Base-by-base conservation (phyloP, 305 asterid species). In the Fraxinus velutina region DNA sequence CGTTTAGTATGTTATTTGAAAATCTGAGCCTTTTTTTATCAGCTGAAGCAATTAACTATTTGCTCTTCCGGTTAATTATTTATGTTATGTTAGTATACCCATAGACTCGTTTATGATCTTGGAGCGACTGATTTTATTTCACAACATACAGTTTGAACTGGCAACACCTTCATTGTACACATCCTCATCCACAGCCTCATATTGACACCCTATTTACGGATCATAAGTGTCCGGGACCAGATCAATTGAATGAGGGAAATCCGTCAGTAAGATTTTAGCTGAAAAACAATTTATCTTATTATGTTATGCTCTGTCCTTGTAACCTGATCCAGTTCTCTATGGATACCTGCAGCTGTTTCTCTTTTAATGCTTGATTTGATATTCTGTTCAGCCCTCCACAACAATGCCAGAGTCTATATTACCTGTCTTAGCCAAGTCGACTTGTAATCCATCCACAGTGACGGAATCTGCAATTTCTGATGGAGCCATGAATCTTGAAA, bases 81-180 rank as follows among this genome's bases (percentile, higher is more conserved):
- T 76, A 3, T 36, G 42, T 47, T 8, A 42, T 32, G 50, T 79
- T 52, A 66, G 62, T 32, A 68, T n/a, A n/a, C 24, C 50, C 52
- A 9, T 4, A 39, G 36, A 19, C 13, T 6, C 7, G 72, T 70
- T 6, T 13, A 57, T 73, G 17, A 66, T 36, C 15, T 79, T 64
- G 72, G 42, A 57, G n/a, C 77, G 27, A 73, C 73, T 82, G 68
- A 75, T 83, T 60, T 50, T 32, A 19, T 78, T 32, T 42, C 60
- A 72, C 39, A 62, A 55, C 73, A 17, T 88, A 87, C 92, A 92
- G 95, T 89, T 94, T 94, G 91, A 94, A 94, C 83, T 92, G 97
- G 98, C 97, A 92, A 88, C 98, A 91, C 81, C 77, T 86, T 44
- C 93, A 84, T 76, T 92, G 98, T 75, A 82, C 83, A 2, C 50